Base-by-base conservation (phyloP, 495 filamentous ascomycete genomes). In the Aspergillus kassunensis region DNA sequence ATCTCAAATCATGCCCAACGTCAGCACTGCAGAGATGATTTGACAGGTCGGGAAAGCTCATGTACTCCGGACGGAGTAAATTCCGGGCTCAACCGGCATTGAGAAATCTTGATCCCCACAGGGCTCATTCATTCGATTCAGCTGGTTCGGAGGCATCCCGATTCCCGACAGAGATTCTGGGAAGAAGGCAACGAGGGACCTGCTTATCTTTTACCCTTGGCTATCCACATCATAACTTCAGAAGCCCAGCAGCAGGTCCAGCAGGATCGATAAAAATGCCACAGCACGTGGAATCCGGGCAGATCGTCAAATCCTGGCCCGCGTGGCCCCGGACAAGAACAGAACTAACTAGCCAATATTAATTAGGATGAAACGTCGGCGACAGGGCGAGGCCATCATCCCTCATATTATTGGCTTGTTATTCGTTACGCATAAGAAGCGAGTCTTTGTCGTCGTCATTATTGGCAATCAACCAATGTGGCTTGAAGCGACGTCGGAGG, bases 221-320 rank as follows among this genome's bases (percentile, higher is more conserved):
- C 24, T 53, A 36, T 34, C 35, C 42, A 46, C 33, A 18, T 18
- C 25, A 12, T 43, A 23, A 39, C 42, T 36, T 25, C 42, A 46
- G 20, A n/a, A 31, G 21, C 36, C 30, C 15, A 39, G 40, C 39
- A 57, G 48, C 53, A 62, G 59, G 59, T 24, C 55, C 47, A 62
- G 59, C 59, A 62, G 59, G 59, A 62, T 62, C 59, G 56, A 57
- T 62, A 53, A 59, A 62, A 62, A 53, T 62, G 55, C 49, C 44
- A 54, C 50, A 48, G 53, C 59, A 62, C 59, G 59, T 62, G 59
- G 59, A 58, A 53, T 33, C 44, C 49, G 47, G 48, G 49, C 44
- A 53, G 59, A 58, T 58, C 55, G 53, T 48, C 41, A 23, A 57
- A 62, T 54, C 59, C 55, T 55, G 45, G 46, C 39, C 51, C 35